phyloP scores from a whole-genome alignment of 345 rosid species.

The Cardamine chenopodiifolia region DNA sequence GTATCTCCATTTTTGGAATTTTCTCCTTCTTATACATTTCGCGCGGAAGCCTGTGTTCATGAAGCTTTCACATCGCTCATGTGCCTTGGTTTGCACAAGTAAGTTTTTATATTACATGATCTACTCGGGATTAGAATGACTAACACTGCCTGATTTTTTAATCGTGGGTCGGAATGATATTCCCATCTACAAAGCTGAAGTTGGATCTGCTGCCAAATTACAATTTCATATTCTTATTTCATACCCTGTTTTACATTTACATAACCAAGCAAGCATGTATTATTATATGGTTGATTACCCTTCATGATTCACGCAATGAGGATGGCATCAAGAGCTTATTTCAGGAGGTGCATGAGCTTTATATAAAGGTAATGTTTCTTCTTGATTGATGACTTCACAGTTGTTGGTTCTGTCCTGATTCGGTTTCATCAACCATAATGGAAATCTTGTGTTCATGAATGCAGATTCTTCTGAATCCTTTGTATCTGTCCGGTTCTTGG shows the following conservation, averaged over 20 bases:
- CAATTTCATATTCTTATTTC: not conserved
- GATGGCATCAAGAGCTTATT: constrained; percentile 96
- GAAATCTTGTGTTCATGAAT: constrained; percentile 37
- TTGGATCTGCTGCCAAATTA: constrained; percentile 91
- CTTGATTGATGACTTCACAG: not conserved
- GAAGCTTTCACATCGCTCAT: no score
- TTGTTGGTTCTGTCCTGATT: constrained; percentile 1
- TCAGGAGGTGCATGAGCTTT: constrained; percentile 49
- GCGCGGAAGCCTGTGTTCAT: no score
- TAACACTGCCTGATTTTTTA: constrained; percentile 84
- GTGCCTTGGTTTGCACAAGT: no score
- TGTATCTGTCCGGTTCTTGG: constrained; percentile 91
- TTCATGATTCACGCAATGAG: constrained; percentile 92
- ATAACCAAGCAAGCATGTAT: not conserved
- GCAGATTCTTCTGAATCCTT: constrained; percentile 92
- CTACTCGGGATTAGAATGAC: constrained; percentile 53
- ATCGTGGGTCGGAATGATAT: constrained; percentile 89
- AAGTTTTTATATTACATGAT: not conserved
- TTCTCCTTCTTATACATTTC: no score
- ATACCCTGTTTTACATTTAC: not conserved
- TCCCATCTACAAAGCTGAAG: constrained; percentile 97
- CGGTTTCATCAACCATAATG: not conserved
- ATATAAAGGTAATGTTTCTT: constrained; percentile 29
- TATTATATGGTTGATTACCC: not conserved
- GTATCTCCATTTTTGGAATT: no score